A percentile compares a stretch with the other conserved stretches of the same genome.
These are phyloP conservation scores for Fennellomyces sp. DNA, from an alignment of 371 early-diverging fungal genomes.

Conservation along the genomic window DNA sequence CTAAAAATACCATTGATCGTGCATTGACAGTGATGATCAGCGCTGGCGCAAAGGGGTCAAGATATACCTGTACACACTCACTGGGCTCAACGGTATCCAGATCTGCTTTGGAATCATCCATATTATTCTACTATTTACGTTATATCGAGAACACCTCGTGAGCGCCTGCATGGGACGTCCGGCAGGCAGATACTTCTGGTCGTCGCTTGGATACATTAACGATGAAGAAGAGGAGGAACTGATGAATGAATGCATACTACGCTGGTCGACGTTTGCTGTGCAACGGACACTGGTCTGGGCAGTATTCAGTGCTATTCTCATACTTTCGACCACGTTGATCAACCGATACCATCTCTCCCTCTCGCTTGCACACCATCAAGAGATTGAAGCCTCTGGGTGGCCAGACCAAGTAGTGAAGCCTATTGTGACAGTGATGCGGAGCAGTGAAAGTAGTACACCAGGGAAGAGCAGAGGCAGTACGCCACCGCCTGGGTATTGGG, in stretches of 20 bases:
- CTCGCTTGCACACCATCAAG: not conserved
- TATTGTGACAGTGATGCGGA: not conserved
- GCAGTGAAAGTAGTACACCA: not conserved
- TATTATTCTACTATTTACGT: slow-evolving; percentile 13
- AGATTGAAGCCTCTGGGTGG: not conserved
- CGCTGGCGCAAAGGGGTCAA: slow-evolving; percentile 2
- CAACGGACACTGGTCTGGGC: slow-evolving; percentile 20
- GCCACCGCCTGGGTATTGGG: not conserved
- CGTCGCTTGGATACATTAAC: slow-evolving; percentile 13
- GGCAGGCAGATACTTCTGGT: slow-evolving; percentile 11
- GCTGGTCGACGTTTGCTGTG: slow-evolving; percentile 9
- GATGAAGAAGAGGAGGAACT: slow-evolving; percentile 4
- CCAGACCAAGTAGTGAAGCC: not conserved
- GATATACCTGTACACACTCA: slow-evolving; percentile 1
- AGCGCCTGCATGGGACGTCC: slow-evolving; percentile 3
- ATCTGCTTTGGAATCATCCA: slow-evolving; percentile 13
- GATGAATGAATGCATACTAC: not conserved
- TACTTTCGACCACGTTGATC: not conserved
- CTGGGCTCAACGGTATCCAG: slow-evolving; percentile 1
- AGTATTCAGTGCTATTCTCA: slow-evolving; percentile 4
- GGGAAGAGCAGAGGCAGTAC: not conserved
- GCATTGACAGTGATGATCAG: not conserved
- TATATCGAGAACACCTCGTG: slow-evolving; percentile 11
- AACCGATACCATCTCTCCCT: not conserved
- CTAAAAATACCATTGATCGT: not conserved